These are phyloP conservation scores for Populus deltoides DNA, from an alignment of 345 rosid genomes.

Conservation along the genomic window DNA sequence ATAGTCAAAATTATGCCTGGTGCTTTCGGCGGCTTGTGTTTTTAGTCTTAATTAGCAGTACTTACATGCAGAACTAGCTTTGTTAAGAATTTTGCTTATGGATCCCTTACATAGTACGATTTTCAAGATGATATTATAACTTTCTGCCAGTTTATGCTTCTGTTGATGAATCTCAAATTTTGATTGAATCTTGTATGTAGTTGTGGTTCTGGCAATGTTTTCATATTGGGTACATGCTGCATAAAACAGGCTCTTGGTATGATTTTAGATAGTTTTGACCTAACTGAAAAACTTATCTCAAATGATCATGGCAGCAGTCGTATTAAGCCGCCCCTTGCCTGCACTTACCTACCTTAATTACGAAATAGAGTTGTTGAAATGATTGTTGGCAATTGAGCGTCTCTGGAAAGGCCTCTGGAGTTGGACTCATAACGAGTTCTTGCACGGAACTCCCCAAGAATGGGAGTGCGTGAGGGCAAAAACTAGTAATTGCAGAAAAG, in stretches of 20 bases:
- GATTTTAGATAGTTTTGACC: not conserved
- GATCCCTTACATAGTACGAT: slow-evolving; percentile 8
- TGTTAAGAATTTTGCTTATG: slow-evolving; percentile 11
- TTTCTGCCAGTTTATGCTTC: slow-evolving; percentile 4
- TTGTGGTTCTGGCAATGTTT: not conserved
- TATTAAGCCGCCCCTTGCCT: no score
- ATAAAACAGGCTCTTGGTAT: not conserved
- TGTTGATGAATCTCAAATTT: not conserved
- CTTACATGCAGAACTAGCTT: slow-evolving; percentile 17
- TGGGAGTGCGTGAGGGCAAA: not conserved
- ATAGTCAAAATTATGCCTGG: slow-evolving; percentile 7
- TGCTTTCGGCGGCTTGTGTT: slow-evolving; percentile 15
- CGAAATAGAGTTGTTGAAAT: no score
- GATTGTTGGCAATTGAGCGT: no score
- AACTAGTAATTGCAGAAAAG: not conserved
- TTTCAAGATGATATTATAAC: slow-evolving; percentile 12
- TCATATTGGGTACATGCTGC: not conserved
- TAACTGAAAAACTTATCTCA: not conserved
- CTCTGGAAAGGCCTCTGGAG: no score
- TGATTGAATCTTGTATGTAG: not conserved
- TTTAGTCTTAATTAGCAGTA: slow-evolving; percentile 5
- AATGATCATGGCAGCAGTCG: not conserved
- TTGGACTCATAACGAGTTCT: no score
- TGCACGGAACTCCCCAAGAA: not conserved
- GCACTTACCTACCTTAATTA: no score